Evolutionary conservation across 192 early-diverging fungal species (phyloP), one percentile per base, ranked within the genome.

Genomic region (Diversispora epigaea): DNA sequence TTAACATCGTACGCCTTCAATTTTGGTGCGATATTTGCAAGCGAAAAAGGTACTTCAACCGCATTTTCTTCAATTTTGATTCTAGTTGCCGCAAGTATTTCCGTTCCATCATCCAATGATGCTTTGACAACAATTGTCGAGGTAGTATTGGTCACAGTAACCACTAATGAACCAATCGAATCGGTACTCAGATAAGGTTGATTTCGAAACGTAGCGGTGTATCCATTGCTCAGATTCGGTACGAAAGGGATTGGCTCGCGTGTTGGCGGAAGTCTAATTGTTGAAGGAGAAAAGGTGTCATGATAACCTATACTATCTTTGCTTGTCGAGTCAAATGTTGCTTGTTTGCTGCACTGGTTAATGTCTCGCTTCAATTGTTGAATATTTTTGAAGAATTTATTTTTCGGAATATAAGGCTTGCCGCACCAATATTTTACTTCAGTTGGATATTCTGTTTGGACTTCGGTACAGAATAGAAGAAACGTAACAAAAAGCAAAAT

Each of bases 111-210:
- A 46, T 57, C 21, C 17, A 60, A 46, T 10, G 12, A n/a, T 3
- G 56, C 56, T 19, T 57, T 44, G n/a, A 73, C 60, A 22, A 32
- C 41, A 62, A 61, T 61, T 0, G 15, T 46, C 4, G 46, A 10
- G 9, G 6, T 40, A 4, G 71, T 12, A 73, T 65, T 65, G 2
- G 7, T 40, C 12, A 73, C 55, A 57, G 17, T 73, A 46, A 73
- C 32, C 2, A 73, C 25, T 14, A 73, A 46, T 39, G 71, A 73
- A 6, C 71, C 71, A 10, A 25, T 17, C 41, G 5, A 47, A 60
- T 73, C 71, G 40, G 71, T 52, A 46, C 40, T 43, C 4, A 73
- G 7, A 57, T 73, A 73, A n/a, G 71, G 71, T 21, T 73, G 71
- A 47, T 60, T 52, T 50, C 71, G 44, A 25, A 60, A 46, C 71